Evolutionary conservation across 495 filamentous ascomycete species (phyloP).

Genomic region (Cenococcum geophilum): DNA sequence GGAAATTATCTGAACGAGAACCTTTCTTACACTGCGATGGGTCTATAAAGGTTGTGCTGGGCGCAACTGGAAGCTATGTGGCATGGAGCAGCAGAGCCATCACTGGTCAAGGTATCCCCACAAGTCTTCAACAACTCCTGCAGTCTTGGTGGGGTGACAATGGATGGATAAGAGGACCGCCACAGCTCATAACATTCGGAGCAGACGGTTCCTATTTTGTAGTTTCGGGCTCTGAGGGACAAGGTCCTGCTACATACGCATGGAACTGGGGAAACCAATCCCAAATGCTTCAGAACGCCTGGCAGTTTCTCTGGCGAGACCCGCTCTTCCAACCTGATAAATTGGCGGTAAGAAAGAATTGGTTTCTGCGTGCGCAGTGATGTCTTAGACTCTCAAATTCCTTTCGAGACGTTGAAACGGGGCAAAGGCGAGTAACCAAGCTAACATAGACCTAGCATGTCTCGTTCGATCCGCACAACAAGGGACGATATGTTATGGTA

Average conservation of each 20-base stretch:
- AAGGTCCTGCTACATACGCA: background rate
- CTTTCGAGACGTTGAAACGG: too few species aligned
- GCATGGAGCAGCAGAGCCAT: background rate
- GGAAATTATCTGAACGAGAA: background rate
- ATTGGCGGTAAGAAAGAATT: background rate
- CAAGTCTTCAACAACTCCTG: background rate
- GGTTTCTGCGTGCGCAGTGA: too few species aligned
- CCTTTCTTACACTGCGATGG: background rate
- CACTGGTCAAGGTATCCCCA: background rate
- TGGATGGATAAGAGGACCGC: background rate
- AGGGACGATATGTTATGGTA: background rate
- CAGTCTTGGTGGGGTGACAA: background rate
- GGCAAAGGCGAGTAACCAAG: background rate
- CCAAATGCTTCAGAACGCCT: background rate
- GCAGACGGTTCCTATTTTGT: background rate
- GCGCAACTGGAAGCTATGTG: background rate
- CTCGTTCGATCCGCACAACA: background rate
- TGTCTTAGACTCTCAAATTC: too few species aligned
- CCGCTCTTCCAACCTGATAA: background rate
- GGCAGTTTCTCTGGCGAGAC: background rate
- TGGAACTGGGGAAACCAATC: background rate
- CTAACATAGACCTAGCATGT: background rate
- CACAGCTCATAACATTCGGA: background rate
- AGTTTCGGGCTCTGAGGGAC: background rate
- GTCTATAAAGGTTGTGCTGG: background rate